These are phyloP conservation scores for Starmerella ratchasimensis DNA, from an alignment of 805 yeast genomes.

Conservation along the genomic window DNA sequence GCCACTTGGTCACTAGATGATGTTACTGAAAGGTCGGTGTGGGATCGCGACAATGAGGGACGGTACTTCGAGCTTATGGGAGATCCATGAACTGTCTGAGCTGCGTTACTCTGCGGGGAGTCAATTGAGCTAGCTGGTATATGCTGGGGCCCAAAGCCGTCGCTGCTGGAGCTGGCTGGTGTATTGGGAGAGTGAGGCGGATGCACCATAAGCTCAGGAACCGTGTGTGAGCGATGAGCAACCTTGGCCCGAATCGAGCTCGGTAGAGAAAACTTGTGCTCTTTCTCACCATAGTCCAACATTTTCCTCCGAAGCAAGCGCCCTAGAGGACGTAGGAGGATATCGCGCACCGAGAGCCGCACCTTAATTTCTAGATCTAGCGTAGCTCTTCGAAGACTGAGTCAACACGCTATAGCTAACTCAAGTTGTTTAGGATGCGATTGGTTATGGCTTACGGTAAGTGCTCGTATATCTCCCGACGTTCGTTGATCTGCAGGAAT, in stretches of 20 bases:
- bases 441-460: too few species aligned
- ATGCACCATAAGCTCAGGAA: constrained; percentile 2
- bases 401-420: too few species aligned
- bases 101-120: not conserved
- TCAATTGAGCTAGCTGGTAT: not conserved
- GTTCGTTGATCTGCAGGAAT: too few species aligned
- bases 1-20: constrained; percentile 4
- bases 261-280: constrained; percentile 1
- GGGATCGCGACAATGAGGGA: constrained; percentile 3
- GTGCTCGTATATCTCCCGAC: too few species aligned
- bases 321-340: constrained; percentile 10
- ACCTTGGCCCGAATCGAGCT: constrained; percentile 2
- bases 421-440: too few species aligned
- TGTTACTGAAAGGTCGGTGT: not conserved
- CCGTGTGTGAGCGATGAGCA: not conserved
- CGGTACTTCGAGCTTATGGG: too few species aligned
- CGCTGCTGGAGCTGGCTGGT: not conserved
- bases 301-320: constrained; percentile 9
- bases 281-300: constrained; percentile 9
- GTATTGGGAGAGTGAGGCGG: not conserved
- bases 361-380: too few species aligned
- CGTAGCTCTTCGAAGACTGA: too few species aligned
- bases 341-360: constrained; percentile 3
- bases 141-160: not conserved
- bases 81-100: too few species aligned